Conservation (phyloP, 1,139 yeast species). For the Magnusiomyces suaveolens region DNA sequence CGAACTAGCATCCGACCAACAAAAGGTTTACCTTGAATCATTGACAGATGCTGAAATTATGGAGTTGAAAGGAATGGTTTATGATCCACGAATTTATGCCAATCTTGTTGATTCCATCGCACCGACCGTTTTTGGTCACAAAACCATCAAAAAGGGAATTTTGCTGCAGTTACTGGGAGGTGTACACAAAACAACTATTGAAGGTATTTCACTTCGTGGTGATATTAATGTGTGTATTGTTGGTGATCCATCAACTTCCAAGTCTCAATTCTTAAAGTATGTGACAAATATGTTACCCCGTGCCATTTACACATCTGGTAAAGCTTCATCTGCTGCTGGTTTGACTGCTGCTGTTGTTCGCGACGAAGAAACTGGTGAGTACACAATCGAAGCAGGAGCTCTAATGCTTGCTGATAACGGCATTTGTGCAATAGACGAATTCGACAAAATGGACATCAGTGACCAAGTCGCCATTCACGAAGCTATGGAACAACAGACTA, state of each 20-base stretch:
- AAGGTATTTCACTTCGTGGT: conserved; percentile 92
- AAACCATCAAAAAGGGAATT: conserved; percentile 85
- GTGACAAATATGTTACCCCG: conserved; percentile 92
- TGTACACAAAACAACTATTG: conserved; percentile 88
- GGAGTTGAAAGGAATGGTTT: conserved; percentile 84
- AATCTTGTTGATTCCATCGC: conserved; percentile 85
- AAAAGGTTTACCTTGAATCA: conserved; percentile 69
- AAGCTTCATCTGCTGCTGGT: conserved; percentile 98
- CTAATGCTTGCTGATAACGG: conserved; percentile 98
- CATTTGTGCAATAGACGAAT: conserved; percentile 96
- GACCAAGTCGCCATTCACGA: conserved; percentile 99
- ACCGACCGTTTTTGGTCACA: conserved; percentile 97
- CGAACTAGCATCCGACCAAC: conserved; percentile 44
- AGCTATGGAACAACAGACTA: conserved; percentile 99
- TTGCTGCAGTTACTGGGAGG: conserved; percentile 87
- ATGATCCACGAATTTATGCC: conserved; percentile 75
- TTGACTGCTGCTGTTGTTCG: conserved; percentile 95
- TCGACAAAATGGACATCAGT: conserved; percentile 90
- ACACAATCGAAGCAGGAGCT: conserved; percentile 98
- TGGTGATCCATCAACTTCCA: conserved; percentile 97
- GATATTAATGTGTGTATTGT: conserved; percentile 95
- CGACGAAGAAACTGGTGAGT: conserved; percentile 96
- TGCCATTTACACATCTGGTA: conserved; percentile 95
- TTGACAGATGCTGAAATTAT: conserved; percentile 74
- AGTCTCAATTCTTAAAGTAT: conserved; percentile 90